These are phyloP conservation scores for Heterobasidion annosum DNA, from an alignment of 1,284 basidiomycete species.

Conservation along the genomic window DNA sequence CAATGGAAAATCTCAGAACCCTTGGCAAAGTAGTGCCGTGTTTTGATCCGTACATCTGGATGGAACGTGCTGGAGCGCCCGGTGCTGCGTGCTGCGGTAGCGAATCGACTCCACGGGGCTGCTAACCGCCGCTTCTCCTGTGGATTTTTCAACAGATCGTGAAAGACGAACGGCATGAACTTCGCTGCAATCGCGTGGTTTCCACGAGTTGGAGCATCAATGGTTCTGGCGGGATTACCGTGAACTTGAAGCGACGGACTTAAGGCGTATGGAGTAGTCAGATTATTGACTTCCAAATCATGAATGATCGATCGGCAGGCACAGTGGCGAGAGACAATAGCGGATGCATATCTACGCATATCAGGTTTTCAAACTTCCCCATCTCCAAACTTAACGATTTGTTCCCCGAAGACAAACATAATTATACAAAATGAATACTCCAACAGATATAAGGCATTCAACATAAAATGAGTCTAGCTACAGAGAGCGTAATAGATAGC, in stretches of 20 bases:
- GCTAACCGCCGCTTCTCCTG: no score
- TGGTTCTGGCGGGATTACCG: no score
- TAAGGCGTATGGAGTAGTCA: not conserved
- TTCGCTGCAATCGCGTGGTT: not conserved
- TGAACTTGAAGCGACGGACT: not conserved
- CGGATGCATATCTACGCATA: no score
- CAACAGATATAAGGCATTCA: constrained; percentile 4
- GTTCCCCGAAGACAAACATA: not conserved
- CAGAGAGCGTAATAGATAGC: constrained; percentile 4
- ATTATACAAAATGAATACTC: not conserved
- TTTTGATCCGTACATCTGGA: not conserved
- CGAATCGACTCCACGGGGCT: not conserved
- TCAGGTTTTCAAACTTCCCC: no score
- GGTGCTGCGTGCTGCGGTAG: not conserved
- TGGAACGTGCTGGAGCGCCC: not conserved
- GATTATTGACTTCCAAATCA: not conserved
- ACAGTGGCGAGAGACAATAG: not conserved
- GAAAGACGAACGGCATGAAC: no score
- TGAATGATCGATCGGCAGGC: constrained; percentile 3
- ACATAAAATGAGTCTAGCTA: constrained; percentile 1
- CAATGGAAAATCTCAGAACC: not conserved
- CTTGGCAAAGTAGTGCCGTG: not conserved
- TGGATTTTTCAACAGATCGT: no score
- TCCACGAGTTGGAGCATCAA: not conserved
- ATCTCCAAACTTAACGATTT: not conserved